A percentile compares a stretch with the other conserved stretches of the same genome.
Conservation (phyloP, 352 stramenopile genomes). For the Pythium guiyangense region DNA sequence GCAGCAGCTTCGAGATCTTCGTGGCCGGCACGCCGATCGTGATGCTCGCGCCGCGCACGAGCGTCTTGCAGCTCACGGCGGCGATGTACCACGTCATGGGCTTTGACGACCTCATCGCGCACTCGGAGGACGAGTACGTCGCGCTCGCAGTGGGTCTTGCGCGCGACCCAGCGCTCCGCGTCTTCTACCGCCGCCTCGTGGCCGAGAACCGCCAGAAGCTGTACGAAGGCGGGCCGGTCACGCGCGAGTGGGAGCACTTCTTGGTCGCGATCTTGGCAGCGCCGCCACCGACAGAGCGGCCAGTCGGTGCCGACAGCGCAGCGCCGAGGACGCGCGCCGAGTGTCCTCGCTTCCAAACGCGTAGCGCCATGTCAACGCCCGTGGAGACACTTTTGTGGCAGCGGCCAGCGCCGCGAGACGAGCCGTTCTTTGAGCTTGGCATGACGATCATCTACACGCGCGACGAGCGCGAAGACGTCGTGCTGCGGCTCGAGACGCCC, state of each 20-base stretch:
- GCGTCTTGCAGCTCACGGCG: slow-evolving; percentile 53
- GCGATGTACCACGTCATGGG: slow-evolving; percentile 63
- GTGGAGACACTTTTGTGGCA: neutral
- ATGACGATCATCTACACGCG: neutral
- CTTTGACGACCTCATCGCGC: slow-evolving; percentile 22
- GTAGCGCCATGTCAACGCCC: neutral
- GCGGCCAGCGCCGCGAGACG: neutral
- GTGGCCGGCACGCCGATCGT: slow-evolving; percentile 58
- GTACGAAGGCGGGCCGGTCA: slow-evolving; percentile 26
- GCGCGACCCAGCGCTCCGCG: slow-evolving; percentile 15
- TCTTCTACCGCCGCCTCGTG: slow-evolving; percentile 17
- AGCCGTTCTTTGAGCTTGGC: slow-evolving; percentile 7
- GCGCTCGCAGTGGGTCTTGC: slow-evolving; percentile 23
- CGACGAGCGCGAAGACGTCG: slow-evolving; percentile 1
- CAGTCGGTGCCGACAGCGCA: neutral
- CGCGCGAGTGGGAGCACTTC: slow-evolving; percentile 43
- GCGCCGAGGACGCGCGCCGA: neutral
- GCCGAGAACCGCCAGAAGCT: slow-evolving; percentile 25
- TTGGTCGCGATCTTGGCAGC: slow-evolving; percentile 17
- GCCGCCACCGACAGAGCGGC: slow-evolving; percentile 4
- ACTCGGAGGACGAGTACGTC: slow-evolving; percentile 21
- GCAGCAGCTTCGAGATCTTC: slow-evolving; percentile 59
- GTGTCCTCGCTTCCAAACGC: neutral
- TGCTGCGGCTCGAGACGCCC: too few relatives aligned
- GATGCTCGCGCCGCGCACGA: slow-evolving; percentile 37